Conservation (phyloP, 169 alveolate genomes). For the Theileria parva region DNA sequence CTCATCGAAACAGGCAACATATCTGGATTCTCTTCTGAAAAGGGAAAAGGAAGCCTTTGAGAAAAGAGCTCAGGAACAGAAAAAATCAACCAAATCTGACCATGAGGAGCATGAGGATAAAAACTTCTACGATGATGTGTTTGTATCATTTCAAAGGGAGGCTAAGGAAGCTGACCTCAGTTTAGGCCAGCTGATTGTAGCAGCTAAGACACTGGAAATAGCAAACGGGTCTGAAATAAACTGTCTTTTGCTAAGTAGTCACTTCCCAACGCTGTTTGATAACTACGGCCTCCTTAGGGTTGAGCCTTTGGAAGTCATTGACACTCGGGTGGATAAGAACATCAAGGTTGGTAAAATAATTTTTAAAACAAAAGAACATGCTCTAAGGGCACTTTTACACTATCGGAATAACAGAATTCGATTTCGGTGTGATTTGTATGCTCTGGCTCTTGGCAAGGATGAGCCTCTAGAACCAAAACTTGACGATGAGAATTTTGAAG, state of each 20-base stretch:
- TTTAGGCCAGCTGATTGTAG: slow-evolving; percentile 42
- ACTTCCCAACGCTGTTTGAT: slow-evolving; percentile 39
- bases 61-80: slow-evolving; percentile 17
- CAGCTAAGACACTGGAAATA: slow-evolving; percentile 60
- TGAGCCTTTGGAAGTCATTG: slow-evolving; percentile 51
- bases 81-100: neutral
- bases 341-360: slow-evolving; percentile 45
- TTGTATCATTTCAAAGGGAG: slow-evolving; percentile 3
- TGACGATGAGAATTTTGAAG: slow-evolving; percentile 16
- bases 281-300: slow-evolving; percentile 53
- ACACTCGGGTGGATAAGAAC: slow-evolving; percentile 37
- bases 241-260: slow-evolving; percentile 58
- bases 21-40: slow-evolving; percentile 46
- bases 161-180: neutral
- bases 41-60: slow-evolving; percentile 53
- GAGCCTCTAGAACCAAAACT: neutral
- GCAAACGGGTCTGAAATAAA: slow-evolving; percentile 64
- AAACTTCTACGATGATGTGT: slow-evolving; percentile 12
- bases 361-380: slow-evolving; percentile 60
- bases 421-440: slow-evolving; percentile 59
- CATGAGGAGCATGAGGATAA: neutral
- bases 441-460: slow-evolving; percentile 59
- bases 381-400: slow-evolving; percentile 57
- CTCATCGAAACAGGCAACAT: slow-evolving; percentile 56
- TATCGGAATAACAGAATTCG: slow-evolving; percentile 44